These are phyloP conservation scores for Aspergillus fischeri DNA, from an alignment of 2,329 filamentous ascomycete genomes.

Conservation along the genomic window DNA sequence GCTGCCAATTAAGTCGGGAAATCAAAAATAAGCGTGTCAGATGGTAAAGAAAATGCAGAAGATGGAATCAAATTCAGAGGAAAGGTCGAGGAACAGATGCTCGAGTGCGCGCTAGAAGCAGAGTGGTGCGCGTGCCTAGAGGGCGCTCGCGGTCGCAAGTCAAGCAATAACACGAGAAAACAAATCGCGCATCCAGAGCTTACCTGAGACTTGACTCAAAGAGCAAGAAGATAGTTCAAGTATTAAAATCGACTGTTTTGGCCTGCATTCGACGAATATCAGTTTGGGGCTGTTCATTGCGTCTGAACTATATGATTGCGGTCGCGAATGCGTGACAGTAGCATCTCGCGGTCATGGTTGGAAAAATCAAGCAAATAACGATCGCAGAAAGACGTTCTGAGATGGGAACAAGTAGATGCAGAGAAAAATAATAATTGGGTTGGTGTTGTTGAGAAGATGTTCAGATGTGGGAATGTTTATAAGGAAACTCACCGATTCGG, in stretches of 20 bases:
- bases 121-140: conserved; percentile 17
- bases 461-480: conserved; percentile 24
- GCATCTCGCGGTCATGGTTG: conserved; percentile 19
- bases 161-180: conserved; percentile 13
- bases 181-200: conserved; percentile 16
- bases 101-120: conserved; percentile 8
- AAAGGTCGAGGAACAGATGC: conserved; percentile 3
- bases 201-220: conserved; percentile 12
- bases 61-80: conserved; percentile 4
- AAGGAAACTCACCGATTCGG: conserved; percentile 34
- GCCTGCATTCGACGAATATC: conserved; percentile 11
- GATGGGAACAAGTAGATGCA: conserved; percentile 10
- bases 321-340: conserved; percentile 19
- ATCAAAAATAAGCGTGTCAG: neutral
- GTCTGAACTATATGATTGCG: conserved; percentile 19
- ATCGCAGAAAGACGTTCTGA: conserved; percentile 11
- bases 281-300: conserved; percentile 6
- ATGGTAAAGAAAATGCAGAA: neutral
- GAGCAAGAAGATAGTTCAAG: conserved; percentile 7
- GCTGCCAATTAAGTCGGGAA: neutral
- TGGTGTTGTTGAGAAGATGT: conserved; percentile 25
- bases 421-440: conserved; percentile 19
- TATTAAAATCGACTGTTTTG: conserved; percentile 9
- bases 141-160: conserved; percentile 21
- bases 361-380: conserved; percentile 19